Conservation (phyloP, 2,329 filamentous ascomycete species). For the Aspergillus ochraceus region DNA sequence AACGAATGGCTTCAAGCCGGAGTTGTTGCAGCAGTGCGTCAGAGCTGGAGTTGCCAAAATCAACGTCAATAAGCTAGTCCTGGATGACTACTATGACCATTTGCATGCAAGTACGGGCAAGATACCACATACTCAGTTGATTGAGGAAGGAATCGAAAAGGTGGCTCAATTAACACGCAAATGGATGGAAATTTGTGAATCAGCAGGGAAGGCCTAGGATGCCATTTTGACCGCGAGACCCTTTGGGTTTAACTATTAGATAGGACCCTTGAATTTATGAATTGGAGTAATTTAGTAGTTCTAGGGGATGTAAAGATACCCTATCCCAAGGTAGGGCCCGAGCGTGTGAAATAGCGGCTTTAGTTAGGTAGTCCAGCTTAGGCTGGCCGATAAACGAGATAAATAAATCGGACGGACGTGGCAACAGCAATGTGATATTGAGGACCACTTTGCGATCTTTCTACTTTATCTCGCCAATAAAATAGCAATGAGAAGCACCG, state of each 20-base stretch:
- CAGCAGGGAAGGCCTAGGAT: slow-evolving; percentile 8
- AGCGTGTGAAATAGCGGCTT: too few species aligned
- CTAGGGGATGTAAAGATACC: too few species aligned
- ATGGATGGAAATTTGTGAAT: slow-evolving; percentile 50
- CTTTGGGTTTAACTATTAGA: too few species aligned
- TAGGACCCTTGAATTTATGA: too few species aligned
- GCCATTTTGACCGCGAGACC: background rate
- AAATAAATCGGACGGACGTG: too few species aligned
- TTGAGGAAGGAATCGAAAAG: slow-evolving; percentile 50
- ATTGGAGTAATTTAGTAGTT: too few species aligned
- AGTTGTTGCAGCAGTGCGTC: slow-evolving; percentile 53
- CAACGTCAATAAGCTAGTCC: slow-evolving; percentile 55
- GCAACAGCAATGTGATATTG: too few species aligned
- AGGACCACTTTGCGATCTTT: background rate
- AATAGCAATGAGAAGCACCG: background rate
- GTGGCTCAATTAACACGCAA: slow-evolving; percentile 53
- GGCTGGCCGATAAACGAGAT: too few species aligned
- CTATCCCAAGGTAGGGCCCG: too few species aligned
- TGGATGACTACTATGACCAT: slow-evolving; percentile 47
- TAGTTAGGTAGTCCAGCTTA: too few species aligned
- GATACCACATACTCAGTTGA: slow-evolving; percentile 47
- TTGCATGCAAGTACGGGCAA: slow-evolving; percentile 44
- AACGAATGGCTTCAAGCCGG: slow-evolving; percentile 53
- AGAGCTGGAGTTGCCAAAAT: slow-evolving; percentile 53
- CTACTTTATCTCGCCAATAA: background rate